Evolutionary conservation across 129 eudicot genomes (phyloP), one percentile per base, ranked within the genome.

Genomic region (Glebionis coronaria): DNA sequence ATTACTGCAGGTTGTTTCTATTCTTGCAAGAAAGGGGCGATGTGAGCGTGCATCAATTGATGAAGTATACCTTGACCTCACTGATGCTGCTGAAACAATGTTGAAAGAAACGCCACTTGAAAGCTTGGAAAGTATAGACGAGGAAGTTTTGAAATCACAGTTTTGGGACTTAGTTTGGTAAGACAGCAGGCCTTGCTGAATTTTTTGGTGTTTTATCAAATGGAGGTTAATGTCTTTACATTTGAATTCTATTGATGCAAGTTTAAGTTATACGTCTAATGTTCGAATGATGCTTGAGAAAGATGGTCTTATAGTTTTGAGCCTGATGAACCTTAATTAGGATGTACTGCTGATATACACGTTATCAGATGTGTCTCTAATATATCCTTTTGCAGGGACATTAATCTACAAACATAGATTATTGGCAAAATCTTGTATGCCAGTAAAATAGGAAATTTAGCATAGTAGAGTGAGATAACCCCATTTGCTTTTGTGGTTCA

Each of bases 11-110:
- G 98, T 93, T 38, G 95, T 93, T 75, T 79, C 96, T 20, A 84
- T 93, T 65, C 98, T 93, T 78, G 68, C 98, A 38, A 76, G 82
- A 56, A 93, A 78, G 64, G 98, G 98, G 72, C 81, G 95, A 68
- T 88, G 98, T 42, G 98, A 93, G 76, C 89, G 98, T 46, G 98
- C 98, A 54, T 93, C 98, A 20, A 93, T 93, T 67, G 98, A 93
- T 82, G 98, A 93, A 79, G 98, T 93, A 60, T 93, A 93, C 75
- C 87, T 93, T 62, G 96, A 93, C 65, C 90, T 93, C 13, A 88
- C 98, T 59, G 95, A 88, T 58, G 96, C 98, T 61, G 91, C 95
- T 16, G 90, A 88, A 70, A 55, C 73, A 31, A 82, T 93, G 92
- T 67, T 93, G 87, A 87, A 86, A 55, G 95, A 93, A 68, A 71